Base-by-base conservation (phyloP, 768 basidiomycete species). In the Lenzites betulinus region DNA sequence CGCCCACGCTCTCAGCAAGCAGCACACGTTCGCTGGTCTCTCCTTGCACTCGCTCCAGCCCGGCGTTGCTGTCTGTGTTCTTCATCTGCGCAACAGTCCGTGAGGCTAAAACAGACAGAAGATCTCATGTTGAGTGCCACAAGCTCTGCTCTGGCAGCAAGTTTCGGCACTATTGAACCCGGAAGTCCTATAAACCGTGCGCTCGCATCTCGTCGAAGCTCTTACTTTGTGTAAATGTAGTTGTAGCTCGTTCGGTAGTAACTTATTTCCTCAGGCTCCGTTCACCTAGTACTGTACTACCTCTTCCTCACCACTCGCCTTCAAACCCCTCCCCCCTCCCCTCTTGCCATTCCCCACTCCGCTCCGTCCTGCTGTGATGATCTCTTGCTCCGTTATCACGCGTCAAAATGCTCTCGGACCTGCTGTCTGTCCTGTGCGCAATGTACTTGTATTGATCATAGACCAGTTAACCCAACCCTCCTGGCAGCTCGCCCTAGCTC, bases 1-100 rank as follows among this genome's bases (percentile, higher is more conserved):
- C 39, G 54, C 49, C 33, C 13, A 22, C 44, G 43, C 36, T 11
- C 54, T 65, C 28, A 43, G 52, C 26, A 22, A 16, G 8, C 39
- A 26, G 38, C 4, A 23, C 13, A 12, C 43, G 2, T 63, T 58
- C 51, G 51, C 38, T 4, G 58, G 58, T 39, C 39, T 60, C 11
- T 47, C 46, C 13, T 20, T 63, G 41, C 35, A 36, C 20, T 22
- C 47, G 11, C n/a, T 60, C 23, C 50, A 44, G 8, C 38, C 42
- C 22, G 62, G 59, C 23, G 47, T 55, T 3, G 61, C 55, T 2
- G 33, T 28, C 42, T 59, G 58, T 51, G 55, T 55, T n/a, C 50
- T 63, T 23, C 55, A 51, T 26, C n/a, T 51, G 26, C 56, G 47
- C 39, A 50, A 22, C 39, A 46, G 16, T 33, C 30, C 30, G 30